phyloP scores from a whole-genome alignment of 768 basidiomycete genomes.

The Tephrocybe rancida region DNA sequence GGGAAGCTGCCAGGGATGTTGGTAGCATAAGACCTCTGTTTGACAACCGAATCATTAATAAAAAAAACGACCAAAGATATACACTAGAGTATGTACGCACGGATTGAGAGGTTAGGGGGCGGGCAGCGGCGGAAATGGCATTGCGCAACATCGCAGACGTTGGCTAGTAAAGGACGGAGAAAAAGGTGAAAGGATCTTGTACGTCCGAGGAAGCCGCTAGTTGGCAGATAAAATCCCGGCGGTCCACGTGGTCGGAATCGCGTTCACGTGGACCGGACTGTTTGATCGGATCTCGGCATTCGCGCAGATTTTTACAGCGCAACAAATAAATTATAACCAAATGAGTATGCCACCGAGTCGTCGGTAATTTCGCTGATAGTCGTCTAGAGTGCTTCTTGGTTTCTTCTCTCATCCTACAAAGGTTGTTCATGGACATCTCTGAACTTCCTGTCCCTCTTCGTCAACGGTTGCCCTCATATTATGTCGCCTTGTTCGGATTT shows the following conservation, averaged over 20 bases:
- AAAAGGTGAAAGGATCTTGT: slow-evolving; percentile 31
- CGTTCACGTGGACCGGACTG: slow-evolving; percentile 14
- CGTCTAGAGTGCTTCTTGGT: neutral
- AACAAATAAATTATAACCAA: neutral
- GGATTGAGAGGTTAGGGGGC: slow-evolving; percentile 52
- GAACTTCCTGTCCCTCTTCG: slow-evolving; percentile 39
- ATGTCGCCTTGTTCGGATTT: slow-evolving; percentile 54
- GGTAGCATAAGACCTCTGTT: slow-evolving; percentile 65
- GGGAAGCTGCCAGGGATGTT: slow-evolving; percentile 82
- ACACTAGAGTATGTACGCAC: slow-evolving; percentile 37
- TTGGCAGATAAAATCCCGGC: slow-evolving; percentile 12
- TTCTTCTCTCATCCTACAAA: neutral
- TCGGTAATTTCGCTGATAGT: neutral
- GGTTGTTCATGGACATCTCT: slow-evolving; percentile 31
- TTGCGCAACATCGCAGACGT: slow-evolving; percentile 65
- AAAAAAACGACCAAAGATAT: neutral
- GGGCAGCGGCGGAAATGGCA: slow-evolving; percentile 57
- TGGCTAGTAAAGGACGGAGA: slow-evolving; percentile 25
- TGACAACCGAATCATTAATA: neutral
- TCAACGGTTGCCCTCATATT: slow-evolving; percentile 53
- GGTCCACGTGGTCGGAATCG: slow-evolving; percentile 15
- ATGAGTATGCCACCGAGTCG: neutral
- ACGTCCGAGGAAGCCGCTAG: slow-evolving; percentile 17
- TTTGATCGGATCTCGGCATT: slow-evolving; percentile 11
- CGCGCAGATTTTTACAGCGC: neutral